Percentiles rank a stretch among this genome's conserved stretches.
Evolutionary conservation across 768 basidiomycete species (phyloP).

Genomic region (Clitopilus passeckerianus): DNA sequence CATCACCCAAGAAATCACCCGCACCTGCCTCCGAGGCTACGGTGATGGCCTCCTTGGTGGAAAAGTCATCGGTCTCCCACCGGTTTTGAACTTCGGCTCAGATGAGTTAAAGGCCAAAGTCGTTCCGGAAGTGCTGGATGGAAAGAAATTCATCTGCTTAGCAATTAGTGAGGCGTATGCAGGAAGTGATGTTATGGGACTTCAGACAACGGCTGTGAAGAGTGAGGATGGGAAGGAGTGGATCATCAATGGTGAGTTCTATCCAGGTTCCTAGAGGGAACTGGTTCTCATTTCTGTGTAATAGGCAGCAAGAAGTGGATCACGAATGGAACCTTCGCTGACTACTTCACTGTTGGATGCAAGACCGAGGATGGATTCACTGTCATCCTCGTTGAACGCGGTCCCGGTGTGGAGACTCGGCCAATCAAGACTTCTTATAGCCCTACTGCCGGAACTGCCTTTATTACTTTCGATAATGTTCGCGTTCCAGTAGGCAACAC

Average conservation of each 20-base stretch:
- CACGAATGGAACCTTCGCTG: conserved; percentile 65
- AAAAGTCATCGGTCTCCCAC: conserved; percentile 82
- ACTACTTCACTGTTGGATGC: conserved; percentile 70
- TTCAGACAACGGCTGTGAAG: conserved; percentile 75
- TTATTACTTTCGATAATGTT: conserved; percentile 79
- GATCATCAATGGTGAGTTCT: conserved; percentile 62
- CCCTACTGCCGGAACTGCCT: conserved; percentile 79
- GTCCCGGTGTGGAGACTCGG: conserved; percentile 65
- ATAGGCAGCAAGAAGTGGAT: conserved; percentile 79
- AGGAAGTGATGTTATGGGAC: conserved; percentile 77
- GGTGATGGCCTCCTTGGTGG: conserved; percentile 78
- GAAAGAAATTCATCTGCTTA: conserved; percentile 81
- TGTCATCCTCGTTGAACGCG: conserved; percentile 23
- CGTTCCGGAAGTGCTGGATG: conserved; percentile 63
- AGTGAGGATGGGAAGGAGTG: conserved; percentile 79
- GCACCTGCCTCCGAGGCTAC: conserved; percentile 72
- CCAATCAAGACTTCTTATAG: conserved; percentile 74
- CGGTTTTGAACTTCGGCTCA: conserved; percentile 84
- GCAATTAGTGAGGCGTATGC: conserved; percentile 90
- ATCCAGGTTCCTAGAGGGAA: not conserved
- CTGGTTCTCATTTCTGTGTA: not conserved
- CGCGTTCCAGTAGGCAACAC: conserved; percentile 86
- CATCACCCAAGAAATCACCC: conserved; percentile 76
- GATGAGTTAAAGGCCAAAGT: conserved; percentile 54
- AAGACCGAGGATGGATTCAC: conserved; percentile 58